These are phyloP conservation scores for Botrytis hyacinthi DNA, from an alignment of 2,329 filamentous ascomycete species.

Conservation along the genomic window DNA sequence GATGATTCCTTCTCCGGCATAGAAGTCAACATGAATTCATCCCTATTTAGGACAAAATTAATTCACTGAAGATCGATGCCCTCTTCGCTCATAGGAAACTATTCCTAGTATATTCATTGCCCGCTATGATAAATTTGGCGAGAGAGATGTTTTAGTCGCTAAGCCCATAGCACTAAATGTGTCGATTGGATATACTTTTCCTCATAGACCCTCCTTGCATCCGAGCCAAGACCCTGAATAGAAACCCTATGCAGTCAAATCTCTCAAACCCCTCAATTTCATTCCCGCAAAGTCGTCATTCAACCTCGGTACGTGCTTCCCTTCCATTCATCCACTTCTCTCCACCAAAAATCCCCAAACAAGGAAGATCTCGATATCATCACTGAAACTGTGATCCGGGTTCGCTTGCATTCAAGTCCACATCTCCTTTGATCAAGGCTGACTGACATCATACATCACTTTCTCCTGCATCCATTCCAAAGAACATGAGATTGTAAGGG, in stretches of 20 bases:
- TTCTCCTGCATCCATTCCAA: background rate
- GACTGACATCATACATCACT: background rate
- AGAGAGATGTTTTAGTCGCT: background rate
- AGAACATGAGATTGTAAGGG: background rate
- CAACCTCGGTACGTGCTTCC: no score
- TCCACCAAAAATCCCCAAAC: background rate
- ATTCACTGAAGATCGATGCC: background rate
- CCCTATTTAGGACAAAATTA: background rate
- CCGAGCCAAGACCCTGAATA: background rate
- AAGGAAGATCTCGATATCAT: background rate
- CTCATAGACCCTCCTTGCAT: constrained; percentile 1
- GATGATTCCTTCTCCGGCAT: background rate
- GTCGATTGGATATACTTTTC: background rate
- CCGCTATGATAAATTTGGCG: background rate
- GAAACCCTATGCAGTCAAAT: background rate
- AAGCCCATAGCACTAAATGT: background rate
- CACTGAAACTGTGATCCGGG: background rate
- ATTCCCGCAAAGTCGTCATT: background rate
- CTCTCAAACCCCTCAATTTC: background rate
- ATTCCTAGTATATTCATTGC: background rate
- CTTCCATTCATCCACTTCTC: background rate
- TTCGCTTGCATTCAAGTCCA: background rate
- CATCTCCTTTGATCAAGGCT: background rate
- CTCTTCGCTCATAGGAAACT: background rate
- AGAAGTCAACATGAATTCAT: background rate